These are phyloP conservation scores for Stentor roeselii DNA, from an alignment of 73 alveolate genomes.

Conservation along the genomic window DNA sequence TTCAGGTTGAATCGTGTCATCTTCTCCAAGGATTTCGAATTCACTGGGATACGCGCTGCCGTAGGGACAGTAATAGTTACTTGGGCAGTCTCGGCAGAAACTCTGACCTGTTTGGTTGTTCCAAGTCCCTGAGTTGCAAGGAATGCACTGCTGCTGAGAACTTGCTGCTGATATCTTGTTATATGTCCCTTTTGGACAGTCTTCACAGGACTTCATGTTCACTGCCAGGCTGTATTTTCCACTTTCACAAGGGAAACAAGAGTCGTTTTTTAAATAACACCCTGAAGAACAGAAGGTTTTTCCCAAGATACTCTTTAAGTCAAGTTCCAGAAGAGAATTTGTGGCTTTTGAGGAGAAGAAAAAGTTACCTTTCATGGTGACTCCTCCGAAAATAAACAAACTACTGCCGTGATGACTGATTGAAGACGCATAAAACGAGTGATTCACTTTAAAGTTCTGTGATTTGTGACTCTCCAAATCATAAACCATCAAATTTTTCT, in stretches of 20 bases:
- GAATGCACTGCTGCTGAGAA: constrained; percentile 10
- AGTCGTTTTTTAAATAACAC: background rate
- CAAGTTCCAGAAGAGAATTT: background rate
- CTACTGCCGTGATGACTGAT: background rate
- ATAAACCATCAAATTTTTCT: too few relatives aligned
- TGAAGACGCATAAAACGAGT: background rate
- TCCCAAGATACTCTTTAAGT: too few relatives aligned
- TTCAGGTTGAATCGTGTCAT: background rate
- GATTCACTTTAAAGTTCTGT: background rate
- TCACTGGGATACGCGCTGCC: constrained; percentile 15
- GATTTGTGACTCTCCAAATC: too few relatives aligned
- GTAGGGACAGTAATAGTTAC: background rate
- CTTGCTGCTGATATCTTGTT: background rate
- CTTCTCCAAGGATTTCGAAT: background rate
- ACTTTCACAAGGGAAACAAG: background rate
- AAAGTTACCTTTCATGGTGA: background rate
- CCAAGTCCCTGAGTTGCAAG: background rate
- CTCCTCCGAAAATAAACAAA: background rate
- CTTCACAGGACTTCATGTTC: background rate
- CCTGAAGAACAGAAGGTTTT: background rate
- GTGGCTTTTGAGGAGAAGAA: background rate
- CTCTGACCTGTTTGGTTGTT: background rate
- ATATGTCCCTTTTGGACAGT: constrained; percentile 21
- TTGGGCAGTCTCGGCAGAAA: constrained; percentile 6
- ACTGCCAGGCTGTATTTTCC: background rate